Conservation (phyloP, 371 early-diverging fungal genomes). For the Funneliformis caledonium region DNA sequence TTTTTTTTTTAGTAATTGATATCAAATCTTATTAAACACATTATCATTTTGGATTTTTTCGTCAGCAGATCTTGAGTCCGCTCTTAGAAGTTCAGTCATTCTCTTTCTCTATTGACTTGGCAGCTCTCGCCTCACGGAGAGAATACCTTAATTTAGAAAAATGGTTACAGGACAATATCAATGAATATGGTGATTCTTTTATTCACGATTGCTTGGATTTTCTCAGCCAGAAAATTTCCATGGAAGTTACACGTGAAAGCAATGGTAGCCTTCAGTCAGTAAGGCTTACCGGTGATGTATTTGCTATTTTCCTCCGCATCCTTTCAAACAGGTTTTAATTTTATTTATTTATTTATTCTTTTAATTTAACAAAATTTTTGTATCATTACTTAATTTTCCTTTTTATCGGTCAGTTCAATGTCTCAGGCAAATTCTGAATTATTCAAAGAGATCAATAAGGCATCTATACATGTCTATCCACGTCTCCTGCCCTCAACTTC, state of each 20-base stretch:
- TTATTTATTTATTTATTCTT: not conserved
- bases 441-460: constrained; percentile 64
- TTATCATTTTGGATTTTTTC: constrained; percentile 22
- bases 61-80: constrained; percentile 64
- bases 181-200: constrained; percentile 71
- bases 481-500: constrained; percentile 55
- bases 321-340: constrained; percentile 60
- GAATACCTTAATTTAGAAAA: constrained; percentile 86
- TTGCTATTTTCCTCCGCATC: constrained; percentile 70
- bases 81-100: constrained; percentile 76
- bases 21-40: not conserved
- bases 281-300: constrained; percentile 70
- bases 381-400: not conserved
- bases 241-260: constrained; percentile 54
- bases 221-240: constrained; percentile 68
- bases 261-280: constrained; percentile 53
- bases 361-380: not conserved
- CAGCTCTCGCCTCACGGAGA: constrained; percentile 80
- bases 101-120: constrained; percentile 82
- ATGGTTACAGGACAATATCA: constrained; percentile 82
- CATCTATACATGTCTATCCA: constrained; percentile 66
- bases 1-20: not conserved
- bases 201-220: constrained; percentile 78
- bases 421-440: constrained; percentile 63
- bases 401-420: constrained; percentile 53